Percentiles rank a stretch among this genome's conserved stretches.
Evolutionary conservation across 257 asterid genomes (phyloP).

Genomic region (Hygrophila difformis): DNA sequence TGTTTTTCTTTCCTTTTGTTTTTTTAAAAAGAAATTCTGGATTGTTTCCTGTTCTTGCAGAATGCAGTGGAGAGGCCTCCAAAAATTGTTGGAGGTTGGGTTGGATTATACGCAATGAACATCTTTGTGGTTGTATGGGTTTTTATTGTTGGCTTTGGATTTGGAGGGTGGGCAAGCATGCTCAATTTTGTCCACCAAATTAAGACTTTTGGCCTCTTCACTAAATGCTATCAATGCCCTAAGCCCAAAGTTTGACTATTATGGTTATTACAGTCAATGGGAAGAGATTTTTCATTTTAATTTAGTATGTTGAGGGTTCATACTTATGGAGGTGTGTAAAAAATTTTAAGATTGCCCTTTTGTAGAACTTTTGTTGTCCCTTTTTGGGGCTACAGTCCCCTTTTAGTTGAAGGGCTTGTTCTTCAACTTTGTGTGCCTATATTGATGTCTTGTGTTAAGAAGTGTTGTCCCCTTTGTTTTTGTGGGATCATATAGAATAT

Average conservation of each 20-base stretch:
- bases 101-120: constrained; percentile 49
- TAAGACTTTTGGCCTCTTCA: constrained; percentile 62
- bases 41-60: constrained; percentile 20
- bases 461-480: constrained; percentile 25
- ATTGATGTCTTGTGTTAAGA: constrained; percentile 15
- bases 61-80: constrained; percentile 85
- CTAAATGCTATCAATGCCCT: constrained; percentile 86
- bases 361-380: constrained; percentile 9
- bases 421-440: constrained; percentile 19
- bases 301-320: constrained; percentile 18
- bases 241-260: constrained; percentile 27
- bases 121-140: constrained; percentile 79
- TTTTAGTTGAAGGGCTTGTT: constrained; percentile 17
- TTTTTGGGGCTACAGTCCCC: constrained; percentile 3
- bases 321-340: constrained; percentile 36
- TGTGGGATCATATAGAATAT: constrained; percentile 16
- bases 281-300: not conserved
- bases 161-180: constrained; percentile 91
- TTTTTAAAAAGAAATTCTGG: not conserved
- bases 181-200: constrained; percentile 63
- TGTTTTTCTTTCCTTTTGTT: too few relatives aligned
- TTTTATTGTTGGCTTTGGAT: constrained; percentile 67
- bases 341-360: constrained; percentile 14
- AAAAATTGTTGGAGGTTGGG: constrained; percentile 60
- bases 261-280: constrained; percentile 9